Evolutionary conservation across 108 stramenopile species (phyloP), one percentile per base, ranked within the genome.

Genomic region (Nitzschia palea): DNA sequence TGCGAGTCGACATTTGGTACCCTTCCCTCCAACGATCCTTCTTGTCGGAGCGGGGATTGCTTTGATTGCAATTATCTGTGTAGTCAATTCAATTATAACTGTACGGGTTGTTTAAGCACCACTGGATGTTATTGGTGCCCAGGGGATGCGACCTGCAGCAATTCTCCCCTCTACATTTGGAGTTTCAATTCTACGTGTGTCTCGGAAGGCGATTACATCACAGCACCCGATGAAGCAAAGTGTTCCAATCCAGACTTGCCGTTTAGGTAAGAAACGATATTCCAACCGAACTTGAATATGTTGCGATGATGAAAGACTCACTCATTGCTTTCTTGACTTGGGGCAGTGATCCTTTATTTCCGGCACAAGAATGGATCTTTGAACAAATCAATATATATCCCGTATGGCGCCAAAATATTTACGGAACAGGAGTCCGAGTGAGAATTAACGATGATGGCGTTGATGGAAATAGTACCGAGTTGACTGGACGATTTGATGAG

Each of bases 381-480:
- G 77, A 78, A 15, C 51, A 71, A 57, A 67, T 78, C 32, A 60
- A 71, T 31, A 40, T 78, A 0, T 32, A 22, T 15, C 60, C 64
- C 0, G 77, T 78, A 0, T 78, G 77, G 77, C 25, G 60, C n/a
- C 34, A 71, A 44, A 58, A 59, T 0, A 62, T 67, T 32, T 52
- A 43, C 31, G 77, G 77, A 1, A 54, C 23, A 0, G 77, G 77
- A 15, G 43, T 78, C 23, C 47, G 61, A 2, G 52, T 78, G 3
- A 44, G 77, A 35, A 50, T 78, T n/a, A 78, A 78, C 52, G 77
- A 78, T 37, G 65, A 44, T 5, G 77, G 70, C 18, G 59, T 78
- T 17, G 77, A 78, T 27, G 29, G 29, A 25, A 45, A 1, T 17
- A 35, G 58, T 40, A 1, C 45, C 14, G 77, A 71, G 35, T 67